Percentiles rank a stretch among this genome's conserved stretches.
Evolutionary conservation across 2,329 filamentous ascomycete genomes (phyloP).

Genomic region (Cladophialophora exuberans): DNA sequence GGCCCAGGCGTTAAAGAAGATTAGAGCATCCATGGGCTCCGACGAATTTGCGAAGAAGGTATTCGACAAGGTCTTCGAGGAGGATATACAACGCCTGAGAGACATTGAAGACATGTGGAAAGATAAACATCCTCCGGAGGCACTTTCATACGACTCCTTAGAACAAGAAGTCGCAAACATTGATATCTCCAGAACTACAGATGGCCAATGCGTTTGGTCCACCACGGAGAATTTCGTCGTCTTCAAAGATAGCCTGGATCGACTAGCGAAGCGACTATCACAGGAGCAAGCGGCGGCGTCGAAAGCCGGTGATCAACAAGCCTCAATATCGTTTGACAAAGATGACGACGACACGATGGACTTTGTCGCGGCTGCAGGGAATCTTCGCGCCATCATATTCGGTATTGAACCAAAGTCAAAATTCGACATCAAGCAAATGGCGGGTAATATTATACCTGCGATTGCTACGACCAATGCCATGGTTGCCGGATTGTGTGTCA

Average conservation of each 20-base stretch:
- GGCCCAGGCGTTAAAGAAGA: conserved; percentile 78
- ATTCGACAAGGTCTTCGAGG: conserved; percentile 89
- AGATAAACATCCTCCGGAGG: conserved; percentile 71
- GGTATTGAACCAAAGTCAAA: conserved; percentile 85
- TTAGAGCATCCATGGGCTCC: conserved; percentile 79
- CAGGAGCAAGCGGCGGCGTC: conserved; percentile 61
- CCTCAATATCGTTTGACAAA: conserved; percentile 88
- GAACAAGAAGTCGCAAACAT: conserved; percentile 55
- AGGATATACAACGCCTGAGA: conserved; percentile 79
- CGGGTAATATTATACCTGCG: conserved; percentile 96
- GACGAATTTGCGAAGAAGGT: conserved; percentile 75
- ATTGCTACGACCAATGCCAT: conserved; percentile 98
- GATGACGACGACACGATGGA: conserved; percentile 94
- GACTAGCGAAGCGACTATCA: conserved; percentile 74
- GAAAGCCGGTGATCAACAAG: conserved; percentile 46
- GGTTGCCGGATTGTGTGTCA: conserved; percentile 86
- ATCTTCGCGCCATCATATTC: conserved; percentile 86
- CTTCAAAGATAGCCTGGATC: conserved; percentile 77
- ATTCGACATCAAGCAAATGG: conserved; percentile 98
- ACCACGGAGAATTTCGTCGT: conserved; percentile 80
- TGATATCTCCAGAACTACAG: conserved; percentile 57
- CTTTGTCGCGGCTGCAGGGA: conserved; percentile 88
- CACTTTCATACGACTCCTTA: conserved; percentile 70
- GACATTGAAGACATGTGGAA: conserved; percentile 98
- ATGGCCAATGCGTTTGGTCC: conserved; percentile 81